Evolutionary conservation across 2,329 filamentous ascomycete genomes (phyloP).

Genomic region (Diaporthe australafricana): DNA sequence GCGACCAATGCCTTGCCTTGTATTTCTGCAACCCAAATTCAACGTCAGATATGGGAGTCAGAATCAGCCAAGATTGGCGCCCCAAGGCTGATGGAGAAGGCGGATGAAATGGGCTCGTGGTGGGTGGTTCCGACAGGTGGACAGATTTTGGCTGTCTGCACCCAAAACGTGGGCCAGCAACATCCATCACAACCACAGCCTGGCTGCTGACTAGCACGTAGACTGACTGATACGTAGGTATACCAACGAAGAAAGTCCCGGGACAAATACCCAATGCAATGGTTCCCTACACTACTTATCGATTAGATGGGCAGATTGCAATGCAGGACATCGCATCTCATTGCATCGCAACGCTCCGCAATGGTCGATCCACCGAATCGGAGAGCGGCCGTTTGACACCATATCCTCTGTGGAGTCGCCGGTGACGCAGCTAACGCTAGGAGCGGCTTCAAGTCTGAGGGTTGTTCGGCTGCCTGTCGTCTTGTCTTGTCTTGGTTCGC

Average conservation of each 20-base stretch:
- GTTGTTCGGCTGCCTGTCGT: neutral
- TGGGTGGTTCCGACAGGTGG: neutral
- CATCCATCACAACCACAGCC: neutral
- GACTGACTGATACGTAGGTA: neutral
- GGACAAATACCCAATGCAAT: slow-evolving; percentile 4
- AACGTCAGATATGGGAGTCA: slow-evolving; percentile 28
- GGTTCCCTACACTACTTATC: slow-evolving; percentile 25
- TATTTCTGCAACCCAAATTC: slow-evolving; percentile 34
- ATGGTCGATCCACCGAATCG: slow-evolving; percentile 33
- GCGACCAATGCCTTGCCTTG: slow-evolving; percentile 36
- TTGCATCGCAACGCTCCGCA: slow-evolving; percentile 16
- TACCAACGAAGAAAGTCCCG: neutral
- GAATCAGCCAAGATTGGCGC: slow-evolving; percentile 15
- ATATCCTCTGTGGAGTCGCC: slow-evolving; percentile 3
- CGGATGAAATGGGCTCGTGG: slow-evolving; percentile 6
- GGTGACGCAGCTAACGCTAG: slow-evolving; percentile 17
- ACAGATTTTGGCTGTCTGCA: neutral
- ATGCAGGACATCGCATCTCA: slow-evolving; percentile 30
- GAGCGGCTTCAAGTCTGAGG: slow-evolving; percentile 7
- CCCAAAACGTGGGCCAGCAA: neutral
- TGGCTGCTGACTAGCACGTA: neutral
- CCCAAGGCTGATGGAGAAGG: slow-evolving; percentile 17
- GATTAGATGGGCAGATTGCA: slow-evolving; percentile 20
- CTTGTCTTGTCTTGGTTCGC: neutral
- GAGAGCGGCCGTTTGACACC: slow-evolving; percentile 26